Evolutionary conservation across 768 basidiomycete genomes (phyloP), one percentile per base, ranked within the genome.

Genomic region (Suillus decipiens): DNA sequence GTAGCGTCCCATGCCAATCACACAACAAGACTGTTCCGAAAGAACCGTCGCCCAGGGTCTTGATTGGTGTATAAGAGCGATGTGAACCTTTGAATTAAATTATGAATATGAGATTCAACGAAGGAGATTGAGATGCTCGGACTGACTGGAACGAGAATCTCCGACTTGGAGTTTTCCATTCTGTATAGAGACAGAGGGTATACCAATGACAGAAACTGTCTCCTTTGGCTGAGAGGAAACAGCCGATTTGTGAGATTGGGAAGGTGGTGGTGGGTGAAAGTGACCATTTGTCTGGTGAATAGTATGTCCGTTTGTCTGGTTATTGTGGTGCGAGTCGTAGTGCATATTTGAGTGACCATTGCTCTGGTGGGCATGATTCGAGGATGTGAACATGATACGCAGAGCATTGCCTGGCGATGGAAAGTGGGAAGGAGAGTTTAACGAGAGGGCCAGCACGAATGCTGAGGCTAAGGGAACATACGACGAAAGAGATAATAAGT

Each of bases 11-110:
- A 82, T 97, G 95, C 96, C 96, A 99, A 83, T 99, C 97, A 77
- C 96, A 97, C 69, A 99, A 85, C 89, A 93, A 95, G 67, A 99
- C 97, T 4, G 95, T 99, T 59, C 97, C 97, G 73, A 99, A 99
- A 7, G 96, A 98, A 61, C 97, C 97, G 75, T 98, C 96, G 47
- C 97, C 97, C 75, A 99, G 86, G 65, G 92, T 90, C 81, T 99
- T 99, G 82, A 99, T 86, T 56, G 93, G 90, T 34, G 95, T 96
- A 76, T 96, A 99, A 22, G 90, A 89, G 70, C 95, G 89, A 63
- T 86, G 87, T 19, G 92, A 95, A 70, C 82, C 95, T 96, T 71
- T 36, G 63, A 3, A 61, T 61, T 17, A 68, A 67, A 45, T 55
- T 51, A 45, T 69, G 64, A 68, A 66, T 51, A 61, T 67, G 36